A percentile compares a stretch with the other conserved stretches of the same genome.
phyloP scores from a whole-genome alignment of 148 eudicot species.

The Arctostaphylos glauca region DNA sequence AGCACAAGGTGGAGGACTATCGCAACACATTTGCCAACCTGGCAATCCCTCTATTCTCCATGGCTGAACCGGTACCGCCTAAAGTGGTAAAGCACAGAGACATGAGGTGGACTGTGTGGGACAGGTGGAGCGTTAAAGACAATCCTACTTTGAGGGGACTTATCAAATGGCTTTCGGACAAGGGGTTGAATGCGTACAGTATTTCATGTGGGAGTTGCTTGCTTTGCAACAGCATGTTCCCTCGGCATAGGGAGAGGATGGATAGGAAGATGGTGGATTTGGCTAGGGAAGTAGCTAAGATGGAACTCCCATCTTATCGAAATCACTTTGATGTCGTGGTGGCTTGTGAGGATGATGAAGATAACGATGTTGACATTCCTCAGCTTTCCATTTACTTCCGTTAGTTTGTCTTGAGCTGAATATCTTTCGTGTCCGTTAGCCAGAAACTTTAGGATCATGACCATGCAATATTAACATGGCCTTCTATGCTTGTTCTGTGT shows the following conservation, averaged over 20 bases:
- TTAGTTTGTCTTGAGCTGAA: conserved; percentile 18
- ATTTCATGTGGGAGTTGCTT: conserved; percentile 74
- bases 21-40: conserved; percentile 87
- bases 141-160: conserved; percentile 67
- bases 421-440: neutral
- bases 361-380: conserved; percentile 73
- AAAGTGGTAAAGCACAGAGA: conserved; percentile 74
- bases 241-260: conserved; percentile 74
- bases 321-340: conserved; percentile 79
- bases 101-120: conserved; percentile 91
- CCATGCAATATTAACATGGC: neutral
- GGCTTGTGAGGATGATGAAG: conserved; percentile 89
- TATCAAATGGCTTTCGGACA: conserved; percentile 60
- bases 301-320: conserved; percentile 68
- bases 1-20: conserved; percentile 75
- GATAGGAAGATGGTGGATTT: conserved; percentile 71
- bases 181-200: conserved; percentile 75
- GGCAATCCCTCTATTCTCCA: conserved; percentile 83
- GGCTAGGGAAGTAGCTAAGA: conserved; percentile 75
- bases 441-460: conserved; percentile 7
- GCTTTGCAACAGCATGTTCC: conserved; percentile 82
- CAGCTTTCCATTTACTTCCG: conserved; percentile 69
- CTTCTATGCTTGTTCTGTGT: neutral
- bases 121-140: conserved; percentile 65
- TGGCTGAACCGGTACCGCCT: conserved; percentile 84